Base-by-base conservation (phyloP, 148 eudicot genomes). In the Fagopyrum homotropicum region DNA sequence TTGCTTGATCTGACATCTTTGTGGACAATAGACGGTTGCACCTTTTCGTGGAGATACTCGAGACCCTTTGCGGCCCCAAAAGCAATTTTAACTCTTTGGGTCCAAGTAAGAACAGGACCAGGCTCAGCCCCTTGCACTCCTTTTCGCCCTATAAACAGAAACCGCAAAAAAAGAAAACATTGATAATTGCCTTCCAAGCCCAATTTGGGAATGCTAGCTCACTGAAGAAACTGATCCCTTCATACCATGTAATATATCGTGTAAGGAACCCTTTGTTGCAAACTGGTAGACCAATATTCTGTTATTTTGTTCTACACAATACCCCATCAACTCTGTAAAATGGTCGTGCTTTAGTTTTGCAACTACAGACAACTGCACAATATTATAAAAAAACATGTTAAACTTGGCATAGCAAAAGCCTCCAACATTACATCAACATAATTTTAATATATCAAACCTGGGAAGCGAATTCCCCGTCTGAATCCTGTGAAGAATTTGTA, bases 1-100 rank as follows among this genome's bases (percentile, higher is more conserved):
- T 91, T 91, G 90, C 93, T 87, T 6, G 93, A 91, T 84, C 97
- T 79, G 69, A 91, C 81, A 79, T 91, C 97, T n/a, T 93, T 84
- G 75, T 91, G 97, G 51, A 91, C 89, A 57, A 91, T 87, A 9
- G 97, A 52, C 1, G 93, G 93, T 79, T 91, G 93, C 79, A 86
- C 85, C 82, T 89, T 91, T 74, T 91, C 96, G 59, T 91, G 96
- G 47, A 91, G 79, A 77, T 79, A 91, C 75, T 89, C 90, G 0
- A 91, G 82, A 45, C 97, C 93, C 78, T 80, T 91, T 9, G 97
- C 97, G 43, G 97, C 97, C 50, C 90, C 97, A 55, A 46, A 83
- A 14, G 97, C 93, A 75, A 89, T 79, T 80, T 82, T 91, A 22
- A 89, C 93, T 82, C 97, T 83, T 72, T 89, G 91, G 44, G 45